Percentiles rank a stretch among this genome's conserved stretches.
These are phyloP conservation scores for Leccinum subgranulosum DNA, from an alignment of 768 basidiomycete genomes.

Conservation along the genomic window DNA sequence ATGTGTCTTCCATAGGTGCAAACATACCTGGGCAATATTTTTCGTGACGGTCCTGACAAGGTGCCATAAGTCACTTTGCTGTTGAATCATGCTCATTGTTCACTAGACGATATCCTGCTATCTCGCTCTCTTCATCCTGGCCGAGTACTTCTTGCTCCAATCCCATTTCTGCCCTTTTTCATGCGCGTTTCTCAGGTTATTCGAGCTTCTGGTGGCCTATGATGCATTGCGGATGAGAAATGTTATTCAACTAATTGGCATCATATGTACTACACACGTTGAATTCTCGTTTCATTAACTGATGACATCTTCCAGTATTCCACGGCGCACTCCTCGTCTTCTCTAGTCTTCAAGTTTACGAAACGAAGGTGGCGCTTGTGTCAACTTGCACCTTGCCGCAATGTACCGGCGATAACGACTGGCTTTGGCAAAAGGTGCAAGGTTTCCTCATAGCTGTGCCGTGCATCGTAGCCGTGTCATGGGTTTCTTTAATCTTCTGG, in stretches of 20 bases:
- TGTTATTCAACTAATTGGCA: constrained; percentile 72
- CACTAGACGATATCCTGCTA: constrained; percentile 77
- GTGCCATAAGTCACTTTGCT: constrained; percentile 28
- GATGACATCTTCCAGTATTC: constrained; percentile 44
- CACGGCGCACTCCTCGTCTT: constrained; percentile 72
- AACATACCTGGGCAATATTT: constrained; percentile 22
- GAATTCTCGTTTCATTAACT: background rate
- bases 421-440: constrained; percentile 57
- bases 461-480: constrained; percentile 61
- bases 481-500: constrained; percentile 66
- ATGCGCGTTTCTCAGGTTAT: constrained; percentile 48
- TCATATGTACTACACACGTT: constrained; percentile 51
- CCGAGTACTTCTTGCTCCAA: constrained; percentile 52
- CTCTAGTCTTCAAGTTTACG: constrained; percentile 71
- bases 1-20: constrained; percentile 44
- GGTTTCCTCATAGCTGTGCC: constrained; percentile 75
- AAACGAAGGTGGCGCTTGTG: constrained; percentile 62
- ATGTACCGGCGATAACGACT: constrained; percentile 47
- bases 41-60: constrained; percentile 45
- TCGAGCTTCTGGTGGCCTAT: constrained; percentile 75
- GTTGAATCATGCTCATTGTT: constrained; percentile 10
- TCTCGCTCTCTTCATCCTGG: constrained; percentile 77
- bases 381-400: constrained; percentile 30
- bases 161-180: background rate
- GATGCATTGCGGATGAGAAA: constrained; percentile 82